phyloP scores from a whole-genome alignment of 2,329 filamentous ascomycete genomes.

The Pseudogymnoascus sp. region DNA sequence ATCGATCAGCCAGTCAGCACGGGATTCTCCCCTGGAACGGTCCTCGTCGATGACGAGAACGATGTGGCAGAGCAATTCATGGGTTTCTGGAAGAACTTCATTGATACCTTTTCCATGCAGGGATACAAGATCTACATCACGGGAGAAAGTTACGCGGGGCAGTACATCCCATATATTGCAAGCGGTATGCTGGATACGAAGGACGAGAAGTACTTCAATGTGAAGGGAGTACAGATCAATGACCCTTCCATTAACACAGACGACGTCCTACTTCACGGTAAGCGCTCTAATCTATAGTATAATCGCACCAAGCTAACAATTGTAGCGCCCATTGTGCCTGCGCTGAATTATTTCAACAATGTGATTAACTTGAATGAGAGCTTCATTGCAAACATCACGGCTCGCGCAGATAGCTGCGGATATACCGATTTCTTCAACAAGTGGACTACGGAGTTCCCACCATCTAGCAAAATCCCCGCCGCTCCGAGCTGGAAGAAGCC shows the following conservation, averaged over 20 bases:
- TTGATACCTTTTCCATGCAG: slow-evolving; percentile 48
- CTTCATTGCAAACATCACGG: slow-evolving; percentile 39
- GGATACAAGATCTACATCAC: slow-evolving; percentile 54
- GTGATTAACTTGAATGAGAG: slow-evolving; percentile 47
- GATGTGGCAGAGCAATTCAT: slow-evolving; percentile 50
- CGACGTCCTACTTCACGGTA: slow-evolving; percentile 18
- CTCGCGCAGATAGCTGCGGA: slow-evolving; percentile 40
- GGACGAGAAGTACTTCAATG: slow-evolving; percentile 49
- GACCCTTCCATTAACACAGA: slow-evolving; percentile 45
- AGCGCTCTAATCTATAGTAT: background rate
- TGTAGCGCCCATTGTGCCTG: slow-evolving; percentile 36
- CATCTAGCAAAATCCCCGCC: slow-evolving; percentile 43
- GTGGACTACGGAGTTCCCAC: slow-evolving; percentile 48
- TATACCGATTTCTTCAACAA: slow-evolving; percentile 42
- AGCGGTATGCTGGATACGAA: slow-evolving; percentile 40
- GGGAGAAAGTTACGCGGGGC: slow-evolving; percentile 54
- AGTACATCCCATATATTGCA: slow-evolving; percentile 39
- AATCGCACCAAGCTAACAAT: slow-evolving; percentile 9
- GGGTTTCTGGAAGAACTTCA: slow-evolving; percentile 56
- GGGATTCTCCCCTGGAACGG: slow-evolving; percentile 48
- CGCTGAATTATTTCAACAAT: slow-evolving; percentile 40
- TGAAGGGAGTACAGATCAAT: slow-evolving; percentile 53
- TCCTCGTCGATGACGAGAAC: slow-evolving; percentile 42
- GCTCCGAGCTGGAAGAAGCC: slow-evolving; percentile 13
- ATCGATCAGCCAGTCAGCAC: slow-evolving; percentile 38